Evolutionary conservation across 1,284 basidiomycete species (phyloP).

Genomic region (Trichosporon ovoides): DNA sequence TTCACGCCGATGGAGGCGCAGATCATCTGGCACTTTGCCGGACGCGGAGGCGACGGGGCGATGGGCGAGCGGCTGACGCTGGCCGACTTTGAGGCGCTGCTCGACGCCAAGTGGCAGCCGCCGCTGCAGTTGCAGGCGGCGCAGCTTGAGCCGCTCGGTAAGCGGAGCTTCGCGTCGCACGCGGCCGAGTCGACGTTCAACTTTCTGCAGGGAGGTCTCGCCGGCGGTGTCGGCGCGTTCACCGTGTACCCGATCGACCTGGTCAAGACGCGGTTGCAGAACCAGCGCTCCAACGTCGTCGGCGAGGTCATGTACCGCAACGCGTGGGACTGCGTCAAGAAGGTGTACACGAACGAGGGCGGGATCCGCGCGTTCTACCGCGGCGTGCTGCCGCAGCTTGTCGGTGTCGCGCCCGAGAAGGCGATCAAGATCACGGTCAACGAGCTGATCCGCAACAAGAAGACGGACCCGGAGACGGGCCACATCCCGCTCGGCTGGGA

Average conservation of each 20-base stretch:
- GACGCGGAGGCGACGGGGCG: slow-evolving; percentile 54
- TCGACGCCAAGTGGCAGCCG: slow-evolving; percentile 55
- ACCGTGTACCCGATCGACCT: slow-evolving; percentile 60
- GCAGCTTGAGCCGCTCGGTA: slow-evolving; percentile 17
- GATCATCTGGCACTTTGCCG: slow-evolving; percentile 93
- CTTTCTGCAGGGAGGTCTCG: slow-evolving; percentile 84
- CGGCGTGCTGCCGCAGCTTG: slow-evolving; percentile 87
- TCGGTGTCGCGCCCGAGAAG: slow-evolving; percentile 98
- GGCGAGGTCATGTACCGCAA: slow-evolving; percentile 93
- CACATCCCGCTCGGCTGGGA: slow-evolving; percentile 83
- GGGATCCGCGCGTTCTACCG: slow-evolving; percentile 89
- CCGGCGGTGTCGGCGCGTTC: slow-evolving; percentile 66
- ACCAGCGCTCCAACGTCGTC: slow-evolving; percentile 89
- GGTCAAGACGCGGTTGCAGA: slow-evolving; percentile 85
- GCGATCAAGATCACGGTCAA: slow-evolving; percentile 72
- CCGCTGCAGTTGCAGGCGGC: slow-evolving; percentile 17
- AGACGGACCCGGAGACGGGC: slow-evolving; percentile 91
- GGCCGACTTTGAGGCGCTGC: slow-evolving; percentile 78
- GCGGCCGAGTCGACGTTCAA: slow-evolving; percentile 69
- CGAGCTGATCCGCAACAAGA: slow-evolving; percentile 76
- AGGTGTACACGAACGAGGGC: slow-evolving; percentile 92
- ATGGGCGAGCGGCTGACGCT: slow-evolving; percentile 64
- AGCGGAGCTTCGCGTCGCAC: slow-evolving; percentile 26
- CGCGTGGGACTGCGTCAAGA: slow-evolving; percentile 85
- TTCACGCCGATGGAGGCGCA: slow-evolving; percentile 94